Evolutionary conservation across 2,329 filamentous ascomycete genomes (phyloP).

Genomic region (Claviceps sp.): DNA sequence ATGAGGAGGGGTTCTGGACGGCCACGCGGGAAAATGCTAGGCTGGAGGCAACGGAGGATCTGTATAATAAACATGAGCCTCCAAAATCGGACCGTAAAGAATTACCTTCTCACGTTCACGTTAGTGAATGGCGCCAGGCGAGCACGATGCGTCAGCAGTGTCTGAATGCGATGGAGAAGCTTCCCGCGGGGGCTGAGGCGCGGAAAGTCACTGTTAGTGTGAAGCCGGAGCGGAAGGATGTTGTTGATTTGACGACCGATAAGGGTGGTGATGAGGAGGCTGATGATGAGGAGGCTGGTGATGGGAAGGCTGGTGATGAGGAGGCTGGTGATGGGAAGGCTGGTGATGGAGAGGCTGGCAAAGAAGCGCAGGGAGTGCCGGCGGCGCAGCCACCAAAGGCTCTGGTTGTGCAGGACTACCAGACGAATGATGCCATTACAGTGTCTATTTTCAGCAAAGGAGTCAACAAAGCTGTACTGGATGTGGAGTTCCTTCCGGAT

Average conservation of each 20-base stretch:
- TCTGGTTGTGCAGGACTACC: constrained; percentile 22
- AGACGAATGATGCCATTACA: constrained; percentile 20
- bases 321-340: too few species aligned
- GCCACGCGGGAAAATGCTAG: constrained; percentile 21
- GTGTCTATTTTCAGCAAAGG: constrained; percentile 31
- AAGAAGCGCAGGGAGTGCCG: not conserved
- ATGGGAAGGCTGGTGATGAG: too few species aligned
- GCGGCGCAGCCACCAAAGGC: constrained; percentile 1
- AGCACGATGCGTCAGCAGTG: constrained; percentile 33
- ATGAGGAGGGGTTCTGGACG: constrained; percentile 34
- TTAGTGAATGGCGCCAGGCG: constrained; percentile 24
- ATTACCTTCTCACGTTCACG: not conserved
- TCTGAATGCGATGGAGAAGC: constrained; percentile 29
- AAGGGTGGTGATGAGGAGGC: not conserved
- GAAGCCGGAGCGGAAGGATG: constrained; percentile 19
- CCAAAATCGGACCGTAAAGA: not conserved
- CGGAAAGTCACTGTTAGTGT: constrained; percentile 29
- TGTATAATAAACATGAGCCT: constrained; percentile 11
- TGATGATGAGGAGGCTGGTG: too few species aligned
- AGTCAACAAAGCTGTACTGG: constrained; percentile 25
- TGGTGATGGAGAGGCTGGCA: too few species aligned
- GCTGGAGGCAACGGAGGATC: constrained; percentile 11
- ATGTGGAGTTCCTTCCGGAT: constrained; percentile 20
- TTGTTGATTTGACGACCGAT: constrained; percentile 10
- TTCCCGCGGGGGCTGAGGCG: constrained; percentile 30